Conservation (phyloP, 805 yeast genomes). For the Starmerella tilneyi region DNA sequence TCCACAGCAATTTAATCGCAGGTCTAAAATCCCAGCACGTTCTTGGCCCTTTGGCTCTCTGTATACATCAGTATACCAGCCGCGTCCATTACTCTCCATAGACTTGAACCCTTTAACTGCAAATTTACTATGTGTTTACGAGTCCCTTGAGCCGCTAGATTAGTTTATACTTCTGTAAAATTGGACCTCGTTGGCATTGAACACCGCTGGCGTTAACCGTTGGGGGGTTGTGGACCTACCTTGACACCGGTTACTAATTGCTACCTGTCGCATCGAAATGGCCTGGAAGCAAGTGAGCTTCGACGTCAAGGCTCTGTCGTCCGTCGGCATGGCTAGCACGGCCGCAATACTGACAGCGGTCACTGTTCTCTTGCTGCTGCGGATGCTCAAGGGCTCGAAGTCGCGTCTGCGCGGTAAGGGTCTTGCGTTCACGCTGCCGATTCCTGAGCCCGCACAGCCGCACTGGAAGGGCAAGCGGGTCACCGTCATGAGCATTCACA, state of each 20-base stretch:
- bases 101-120: too few species aligned
- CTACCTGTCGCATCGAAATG: not conserved
- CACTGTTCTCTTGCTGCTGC: constrained; percentile 2
- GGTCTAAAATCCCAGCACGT: too few species aligned
- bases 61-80: too few species aligned
- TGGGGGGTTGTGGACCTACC: not conserved
- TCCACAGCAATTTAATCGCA: too few species aligned
- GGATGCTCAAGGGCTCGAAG: constrained; percentile 1
- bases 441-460: constrained; percentile 70
- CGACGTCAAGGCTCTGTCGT: constrained; percentile 2
- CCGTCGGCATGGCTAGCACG: not conserved
- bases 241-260: not conserved
- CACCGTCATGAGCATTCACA: constrained; percentile 48
- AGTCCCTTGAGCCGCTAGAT: too few species aligned
- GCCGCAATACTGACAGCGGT: not conserved
- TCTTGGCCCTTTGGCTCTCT: too few species aligned
- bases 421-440: constrained; percentile 34
- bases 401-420: constrained; percentile 12
- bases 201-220: too few species aligned
- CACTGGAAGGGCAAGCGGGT: constrained; percentile 88
- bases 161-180: too few species aligned
- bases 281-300: not conserved
- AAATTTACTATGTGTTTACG: too few species aligned
- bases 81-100: too few species aligned
- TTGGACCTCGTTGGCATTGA: too few species aligned